A percentile compares a stretch with the other conserved stretches of the same genome.
phyloP scores from a whole-genome alignment of 768 basidiomycete species.

The Phaffia tasmanica region DNA sequence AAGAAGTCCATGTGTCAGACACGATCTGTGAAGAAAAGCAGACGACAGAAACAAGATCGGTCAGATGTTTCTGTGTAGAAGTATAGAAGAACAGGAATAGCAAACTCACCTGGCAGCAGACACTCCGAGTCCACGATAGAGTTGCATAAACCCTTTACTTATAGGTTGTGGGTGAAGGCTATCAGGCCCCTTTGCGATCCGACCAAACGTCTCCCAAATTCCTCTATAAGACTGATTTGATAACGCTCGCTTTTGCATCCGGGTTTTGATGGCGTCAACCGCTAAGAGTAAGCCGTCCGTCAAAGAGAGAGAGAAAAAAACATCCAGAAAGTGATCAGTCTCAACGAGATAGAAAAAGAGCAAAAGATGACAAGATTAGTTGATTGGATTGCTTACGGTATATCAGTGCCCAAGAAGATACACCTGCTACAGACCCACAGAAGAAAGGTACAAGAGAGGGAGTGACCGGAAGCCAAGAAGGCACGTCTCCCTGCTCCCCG shows the following conservation, averaged over 20 bases:
- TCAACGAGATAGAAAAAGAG: constrained; percentile 12
- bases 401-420: constrained; percentile 64
- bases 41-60: not conserved
- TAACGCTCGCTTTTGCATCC: constrained; percentile 83
- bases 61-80: not conserved
- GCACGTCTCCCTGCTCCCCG: constrained; percentile 69
- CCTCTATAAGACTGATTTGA: constrained; percentile 65
- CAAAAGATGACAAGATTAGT: constrained; percentile 38
- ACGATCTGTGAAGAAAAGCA: not conserved
- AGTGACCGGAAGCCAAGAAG: constrained; percentile 76
- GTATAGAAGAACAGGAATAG: not conserved
- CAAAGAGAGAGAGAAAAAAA: not conserved
- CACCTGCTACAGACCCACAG: constrained; percentile 81
- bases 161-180: constrained; percentile 39
- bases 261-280: constrained; percentile 49
- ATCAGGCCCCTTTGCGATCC: constrained; percentile 14
- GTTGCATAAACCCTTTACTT: constrained; percentile 61
- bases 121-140: constrained; percentile 68
- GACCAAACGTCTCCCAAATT: constrained; percentile 43
- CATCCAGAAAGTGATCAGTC: constrained; percentile 23
- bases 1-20: constrained; percentile 23
- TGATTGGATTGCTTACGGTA: constrained; percentile 57
- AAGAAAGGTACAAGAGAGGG: constrained; percentile 72
- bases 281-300: not conserved
- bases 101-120: constrained; percentile 56